Evolutionary conservation across 1,139 yeast genomes (phyloP).

Genomic region (Nematodospora anomalae): DNA sequence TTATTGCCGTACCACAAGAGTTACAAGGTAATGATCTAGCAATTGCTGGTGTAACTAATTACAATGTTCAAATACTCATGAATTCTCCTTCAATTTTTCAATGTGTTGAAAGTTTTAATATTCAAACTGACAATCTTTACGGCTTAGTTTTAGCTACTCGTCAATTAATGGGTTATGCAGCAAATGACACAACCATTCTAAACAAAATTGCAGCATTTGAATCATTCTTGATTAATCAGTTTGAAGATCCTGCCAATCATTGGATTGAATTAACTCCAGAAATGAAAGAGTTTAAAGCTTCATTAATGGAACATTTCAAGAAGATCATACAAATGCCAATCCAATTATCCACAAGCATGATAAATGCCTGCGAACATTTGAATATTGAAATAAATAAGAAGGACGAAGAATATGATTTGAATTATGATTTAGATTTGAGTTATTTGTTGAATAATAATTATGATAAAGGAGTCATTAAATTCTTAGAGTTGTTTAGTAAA

Average conservation of each 20-base stretch:
- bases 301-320: conserved; percentile 22
- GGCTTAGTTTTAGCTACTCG: conserved; percentile 33
- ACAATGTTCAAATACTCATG: conserved; percentile 22
- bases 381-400: conserved; percentile 9
- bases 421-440: conserved; percentile 27
- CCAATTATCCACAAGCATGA: conserved; percentile 21
- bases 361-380: conserved; percentile 19
- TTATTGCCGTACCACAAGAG: conserved; percentile 12
- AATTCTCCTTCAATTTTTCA: conserved; percentile 32
- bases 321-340: conserved; percentile 4
- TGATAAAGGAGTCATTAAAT: conserved; percentile 27
- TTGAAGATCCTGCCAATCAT: conserved; percentile 53
- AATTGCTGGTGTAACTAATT: conserved; percentile 10
- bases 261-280: conserved; percentile 43
- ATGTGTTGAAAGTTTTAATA: conserved; percentile 29
- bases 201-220: conserved; percentile 31
- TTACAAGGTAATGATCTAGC: conserved; percentile 11
- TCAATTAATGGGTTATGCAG: conserved; percentile 21
- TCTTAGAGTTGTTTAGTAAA: conserved; percentile 27
- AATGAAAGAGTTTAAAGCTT: conserved; percentile 26
- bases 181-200: conserved; percentile 13
- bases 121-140: conserved; percentile 35
- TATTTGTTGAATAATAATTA: conserved; percentile 32
- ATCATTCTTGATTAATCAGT: conserved; percentile 46
- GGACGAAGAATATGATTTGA: conserved; percentile 15